Percentiles rank a stretch among this genome's conserved stretches.
Conservation (phyloP, 192 early-diverging fungal genomes). For the Coemansia sp. region DNA sequence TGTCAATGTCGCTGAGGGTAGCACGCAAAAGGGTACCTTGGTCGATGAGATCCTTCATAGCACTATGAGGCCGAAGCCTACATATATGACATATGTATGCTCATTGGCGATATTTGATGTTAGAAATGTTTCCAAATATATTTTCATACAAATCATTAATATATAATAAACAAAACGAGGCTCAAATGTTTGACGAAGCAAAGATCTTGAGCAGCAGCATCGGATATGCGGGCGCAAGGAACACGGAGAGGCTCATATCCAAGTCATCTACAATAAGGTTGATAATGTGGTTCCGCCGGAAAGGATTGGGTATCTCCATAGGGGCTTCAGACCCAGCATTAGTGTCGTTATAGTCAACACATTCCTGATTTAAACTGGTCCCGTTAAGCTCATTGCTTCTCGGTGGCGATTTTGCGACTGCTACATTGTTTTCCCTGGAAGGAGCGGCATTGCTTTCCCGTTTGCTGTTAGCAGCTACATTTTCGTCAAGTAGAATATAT, state of each 20-base stretch:
- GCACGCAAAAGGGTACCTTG: not conserved
- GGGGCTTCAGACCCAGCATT: not conserved
- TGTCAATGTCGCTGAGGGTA: not conserved
- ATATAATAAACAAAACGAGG: no score
- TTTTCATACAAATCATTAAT: no score
- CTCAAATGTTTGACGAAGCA: slow-evolving; percentile 13
- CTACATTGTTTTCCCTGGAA: not conserved
- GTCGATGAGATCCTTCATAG: no score
- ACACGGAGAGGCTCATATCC: slow-evolving; percentile 37
- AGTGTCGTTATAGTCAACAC: no score
- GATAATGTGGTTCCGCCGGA: slow-evolving; percentile 47
- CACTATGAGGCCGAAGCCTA: no score
- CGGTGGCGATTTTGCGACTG: not conserved
- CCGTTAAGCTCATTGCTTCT: not conserved
- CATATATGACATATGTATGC: no score
- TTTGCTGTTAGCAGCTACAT: not conserved
- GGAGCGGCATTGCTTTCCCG: not conserved
- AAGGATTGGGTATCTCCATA: slow-evolving; percentile 36
- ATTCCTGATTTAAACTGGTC: no score
- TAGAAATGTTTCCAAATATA: no score
- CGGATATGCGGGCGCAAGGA: slow-evolving; percentile 50
- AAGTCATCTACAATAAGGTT: slow-evolving; percentile 44
- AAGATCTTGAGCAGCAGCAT: slow-evolving; percentile 53
- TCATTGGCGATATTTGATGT: no score
- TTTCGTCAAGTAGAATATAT: slow-evolving; percentile 26